Conservation (phyloP, 208 protist species). For the Eutreptiella sp. region DNA sequence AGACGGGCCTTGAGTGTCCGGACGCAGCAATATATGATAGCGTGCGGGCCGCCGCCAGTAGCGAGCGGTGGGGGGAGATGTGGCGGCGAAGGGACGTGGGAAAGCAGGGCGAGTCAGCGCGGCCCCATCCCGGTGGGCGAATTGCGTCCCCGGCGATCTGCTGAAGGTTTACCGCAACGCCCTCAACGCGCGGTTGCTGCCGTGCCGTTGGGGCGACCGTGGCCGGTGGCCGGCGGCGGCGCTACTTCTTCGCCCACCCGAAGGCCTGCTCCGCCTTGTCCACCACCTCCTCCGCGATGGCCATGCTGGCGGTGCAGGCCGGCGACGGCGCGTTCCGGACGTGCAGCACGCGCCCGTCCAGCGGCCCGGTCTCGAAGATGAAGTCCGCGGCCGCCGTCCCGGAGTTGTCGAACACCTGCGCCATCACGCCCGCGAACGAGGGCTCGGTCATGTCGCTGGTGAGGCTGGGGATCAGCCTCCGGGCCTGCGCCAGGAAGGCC, state of each 20-base stretch:
- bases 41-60: too few relatives aligned
- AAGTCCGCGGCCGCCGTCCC: constrained; percentile 54
- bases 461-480: constrained; percentile 62
- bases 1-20: too few relatives aligned
- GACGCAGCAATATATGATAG: too few relatives aligned
- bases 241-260: constrained; percentile 44
- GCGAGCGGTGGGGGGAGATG: too few relatives aligned
- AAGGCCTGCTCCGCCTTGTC: constrained; percentile 50
- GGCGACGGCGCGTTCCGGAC: constrained; percentile 80
- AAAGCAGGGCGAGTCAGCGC: too few relatives aligned
- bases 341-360: constrained; percentile 39
- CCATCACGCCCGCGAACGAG: constrained; percentile 66
- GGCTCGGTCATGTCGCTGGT: constrained; percentile 53
- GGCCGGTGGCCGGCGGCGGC: too few relatives aligned
- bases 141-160: too few relatives aligned
- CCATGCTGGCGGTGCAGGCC: constrained; percentile 66
- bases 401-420: constrained; percentile 58
- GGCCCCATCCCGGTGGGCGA: too few relatives aligned
- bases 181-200: too few relatives aligned
- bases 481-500: constrained; percentile 55
- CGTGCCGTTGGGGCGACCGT: too few relatives aligned
- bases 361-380: constrained; percentile 24
- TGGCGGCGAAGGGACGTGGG: too few relatives aligned
- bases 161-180: too few relatives aligned
- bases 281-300: constrained; percentile 76